These are phyloP conservation scores for Fusarium bulbicola DNA, from an alignment of 2,329 filamentous ascomycete species.

Conservation along the genomic window DNA sequence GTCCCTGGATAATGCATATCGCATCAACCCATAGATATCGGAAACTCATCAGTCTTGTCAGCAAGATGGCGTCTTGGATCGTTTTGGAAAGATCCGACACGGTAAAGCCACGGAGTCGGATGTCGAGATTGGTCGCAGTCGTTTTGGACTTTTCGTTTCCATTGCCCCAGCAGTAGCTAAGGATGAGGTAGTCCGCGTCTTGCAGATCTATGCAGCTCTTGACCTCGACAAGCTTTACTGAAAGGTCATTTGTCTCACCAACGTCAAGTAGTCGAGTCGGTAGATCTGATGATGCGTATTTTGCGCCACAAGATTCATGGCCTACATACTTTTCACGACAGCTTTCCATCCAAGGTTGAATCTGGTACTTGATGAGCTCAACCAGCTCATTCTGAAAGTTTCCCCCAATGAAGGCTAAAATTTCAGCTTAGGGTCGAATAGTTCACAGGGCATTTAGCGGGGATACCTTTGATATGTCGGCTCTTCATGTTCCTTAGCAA, in stretches of 20 bases:
- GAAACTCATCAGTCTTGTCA: not conserved
- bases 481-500: too few relatives aligned
- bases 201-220: not conserved
- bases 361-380: fast-evolving
- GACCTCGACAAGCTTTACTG: fast-evolving
- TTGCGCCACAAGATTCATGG: not conserved
- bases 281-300: not conserved
- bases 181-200: fast-evolving
- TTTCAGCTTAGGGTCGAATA: too few relatives aligned
- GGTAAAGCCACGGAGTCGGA: fast-evolving
- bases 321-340: not conserved
- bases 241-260: not conserved
- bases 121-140: fast-evolving
- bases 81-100: not conserved
- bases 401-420: not conserved
- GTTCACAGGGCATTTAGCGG: too few relatives aligned
- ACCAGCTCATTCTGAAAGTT: fast-evolving
- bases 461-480: too few relatives aligned
- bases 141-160: not conserved
- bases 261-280: not conserved
- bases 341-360: not conserved
- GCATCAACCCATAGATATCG: not conserved
- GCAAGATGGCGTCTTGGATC: not conserved
- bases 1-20: not conserved
- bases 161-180: not conserved